A percentile compares a stretch with the other conserved stretches of the same genome.
Conservation (phyloP, 164 flowering plant genomes). For the Kingdonia uniflora region DNA sequence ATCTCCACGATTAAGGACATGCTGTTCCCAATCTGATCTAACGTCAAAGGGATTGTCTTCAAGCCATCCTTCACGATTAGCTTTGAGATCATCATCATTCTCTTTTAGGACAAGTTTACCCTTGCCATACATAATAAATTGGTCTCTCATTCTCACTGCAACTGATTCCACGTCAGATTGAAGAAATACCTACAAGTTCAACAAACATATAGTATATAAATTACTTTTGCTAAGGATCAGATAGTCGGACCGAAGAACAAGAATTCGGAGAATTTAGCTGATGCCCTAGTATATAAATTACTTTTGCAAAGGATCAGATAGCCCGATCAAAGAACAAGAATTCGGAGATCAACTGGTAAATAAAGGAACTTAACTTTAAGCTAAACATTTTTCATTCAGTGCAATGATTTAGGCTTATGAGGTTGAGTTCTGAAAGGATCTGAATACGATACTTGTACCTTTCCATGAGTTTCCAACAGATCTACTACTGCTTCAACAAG, state of each 20-base stretch:
- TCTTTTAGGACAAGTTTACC: constrained; percentile 33
- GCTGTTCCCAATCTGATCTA: constrained; percentile 82
- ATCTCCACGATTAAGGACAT: constrained; percentile 60
- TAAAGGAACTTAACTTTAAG: too few relatives aligned
- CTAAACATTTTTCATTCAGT: too few relatives aligned
- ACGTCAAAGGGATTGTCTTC: constrained; percentile 76
- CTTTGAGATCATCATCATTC: constrained; percentile 8
- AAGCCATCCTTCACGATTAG: constrained; percentile 40
- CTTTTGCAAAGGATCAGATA: too few relatives aligned
- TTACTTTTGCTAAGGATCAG: too few relatives aligned
- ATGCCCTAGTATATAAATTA: too few relatives aligned
- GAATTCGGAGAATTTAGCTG: too few relatives aligned
- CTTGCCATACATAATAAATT: constrained; percentile 49
- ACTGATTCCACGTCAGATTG: constrained; percentile 82
- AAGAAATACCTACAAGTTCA: constrained; percentile 48
- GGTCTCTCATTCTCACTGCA: constrained; percentile 60
- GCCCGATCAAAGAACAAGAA: too few relatives aligned
- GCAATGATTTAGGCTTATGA: too few relatives aligned
- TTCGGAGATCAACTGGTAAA: too few relatives aligned
- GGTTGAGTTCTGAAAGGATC: too few relatives aligned
- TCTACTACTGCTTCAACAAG: constrained; percentile 68
- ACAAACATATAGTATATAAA: not conserved
- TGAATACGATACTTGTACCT: too few relatives aligned
- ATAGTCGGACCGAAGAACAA: too few relatives aligned
- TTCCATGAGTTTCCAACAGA: constrained; percentile 48